Conservation (phyloP, 2,329 filamentous ascomycete genomes). For the Ophiostoma angusticollis region DNA sequence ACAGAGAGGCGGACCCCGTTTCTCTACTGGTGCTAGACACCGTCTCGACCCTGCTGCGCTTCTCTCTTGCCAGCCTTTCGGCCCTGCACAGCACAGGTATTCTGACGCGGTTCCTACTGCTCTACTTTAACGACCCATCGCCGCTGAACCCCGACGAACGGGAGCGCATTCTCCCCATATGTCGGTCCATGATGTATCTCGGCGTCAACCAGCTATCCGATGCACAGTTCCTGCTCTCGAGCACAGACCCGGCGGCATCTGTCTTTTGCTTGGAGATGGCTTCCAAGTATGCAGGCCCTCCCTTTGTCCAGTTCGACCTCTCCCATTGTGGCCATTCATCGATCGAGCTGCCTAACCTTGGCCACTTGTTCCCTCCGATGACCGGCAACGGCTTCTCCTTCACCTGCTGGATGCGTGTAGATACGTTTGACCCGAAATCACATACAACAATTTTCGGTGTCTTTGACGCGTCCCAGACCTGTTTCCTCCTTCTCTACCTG, state of each 20-base stretch:
- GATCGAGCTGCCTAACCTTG: slow-evolving; percentile 77
- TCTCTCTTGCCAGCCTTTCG: slow-evolving; percentile 56
- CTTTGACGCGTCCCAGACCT: slow-evolving; percentile 82
- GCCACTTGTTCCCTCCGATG: slow-evolving; percentile 70
- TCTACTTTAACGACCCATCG: slow-evolving; percentile 43
- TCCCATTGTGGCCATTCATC: slow-evolving; percentile 80
- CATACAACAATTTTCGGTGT: slow-evolving; percentile 96
- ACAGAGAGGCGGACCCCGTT: slow-evolving; percentile 28
- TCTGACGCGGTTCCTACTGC: slow-evolving; percentile 50
- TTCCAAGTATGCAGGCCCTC: slow-evolving; percentile 59
- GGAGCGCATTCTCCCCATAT: slow-evolving; percentile 50
- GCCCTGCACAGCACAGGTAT: slow-evolving; percentile 62
- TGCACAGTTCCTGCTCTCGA: slow-evolving; percentile 57
- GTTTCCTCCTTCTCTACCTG: slow-evolving; percentile 85
- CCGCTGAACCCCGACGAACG: slow-evolving; percentile 42
- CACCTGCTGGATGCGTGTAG: slow-evolving; percentile 76
- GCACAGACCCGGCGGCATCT: slow-evolving; percentile 39
- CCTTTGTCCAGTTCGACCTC: slow-evolving; percentile 89
- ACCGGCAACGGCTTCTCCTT: slow-evolving; percentile 80
- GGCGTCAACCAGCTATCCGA: slow-evolving; percentile 74
- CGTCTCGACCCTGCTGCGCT: slow-evolving; percentile 42
- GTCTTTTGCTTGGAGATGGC: slow-evolving; percentile 64
- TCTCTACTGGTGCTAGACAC: slow-evolving; percentile 55
- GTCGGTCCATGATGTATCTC: slow-evolving; percentile 55
- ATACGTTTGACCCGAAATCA: slow-evolving; percentile 68